Evolutionary conservation across 768 basidiomycete species (phyloP).

Genomic region (Hygrocybe punicea): DNA sequence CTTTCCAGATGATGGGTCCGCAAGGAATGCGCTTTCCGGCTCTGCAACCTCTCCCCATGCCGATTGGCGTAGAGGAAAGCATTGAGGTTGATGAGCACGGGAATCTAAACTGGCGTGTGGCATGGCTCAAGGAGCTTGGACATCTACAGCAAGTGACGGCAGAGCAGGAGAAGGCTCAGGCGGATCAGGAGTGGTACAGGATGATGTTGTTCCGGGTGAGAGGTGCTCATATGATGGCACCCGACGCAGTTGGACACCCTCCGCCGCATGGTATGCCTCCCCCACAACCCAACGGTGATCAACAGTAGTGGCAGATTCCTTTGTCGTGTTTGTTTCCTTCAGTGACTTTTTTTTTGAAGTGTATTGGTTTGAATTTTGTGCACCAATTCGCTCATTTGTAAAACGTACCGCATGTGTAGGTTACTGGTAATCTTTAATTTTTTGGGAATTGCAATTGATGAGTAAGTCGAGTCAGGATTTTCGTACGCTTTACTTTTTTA

Average conservation of each 20-base stretch:
- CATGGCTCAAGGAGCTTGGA: conserved; percentile 77
- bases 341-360: neutral
- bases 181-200: conserved; percentile 79
- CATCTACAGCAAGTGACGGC: conserved; percentile 71
- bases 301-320: conserved; percentile 32
- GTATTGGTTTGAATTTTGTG: neutral
- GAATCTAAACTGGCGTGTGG: conserved; percentile 73
- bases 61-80: conserved; percentile 61
- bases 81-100: conserved; percentile 75
- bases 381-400: neutral
- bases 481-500: too few relatives aligned
- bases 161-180: conserved; percentile 79
- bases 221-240: conserved; percentile 64
- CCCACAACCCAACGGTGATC: conserved; percentile 39
- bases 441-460: too few relatives aligned
- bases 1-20: conserved; percentile 54
- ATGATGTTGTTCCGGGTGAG: conserved; percentile 83
- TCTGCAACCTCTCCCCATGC: conserved; percentile 48
- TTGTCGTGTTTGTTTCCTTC: neutral
- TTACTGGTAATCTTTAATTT: too few relatives aligned
- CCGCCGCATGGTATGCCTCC: conserved; percentile 43
- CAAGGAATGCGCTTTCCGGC: conserved; percentile 62
- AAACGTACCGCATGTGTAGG: too few relatives aligned
- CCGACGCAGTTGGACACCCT: conserved; percentile 39
- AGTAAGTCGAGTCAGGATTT: neutral